Conservation (phyloP, 2,329 filamentous ascomycete species). For the Colletotrichum spinosum region DNA sequence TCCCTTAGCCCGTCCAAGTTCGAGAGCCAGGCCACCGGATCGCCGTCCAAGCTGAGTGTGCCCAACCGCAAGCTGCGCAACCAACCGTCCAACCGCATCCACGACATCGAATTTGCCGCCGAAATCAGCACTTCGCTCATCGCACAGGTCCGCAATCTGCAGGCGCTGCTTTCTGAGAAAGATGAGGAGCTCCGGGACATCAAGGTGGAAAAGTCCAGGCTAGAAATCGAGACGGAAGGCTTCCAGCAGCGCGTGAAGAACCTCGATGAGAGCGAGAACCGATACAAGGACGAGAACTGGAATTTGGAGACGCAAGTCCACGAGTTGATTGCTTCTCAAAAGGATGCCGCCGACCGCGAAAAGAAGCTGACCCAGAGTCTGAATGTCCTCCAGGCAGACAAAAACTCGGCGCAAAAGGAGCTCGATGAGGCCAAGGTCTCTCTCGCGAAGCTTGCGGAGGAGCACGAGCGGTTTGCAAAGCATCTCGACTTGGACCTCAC, state of each 20-base stretch:
- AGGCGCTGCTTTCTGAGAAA: conserved; percentile 85
- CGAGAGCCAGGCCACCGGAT: conserved; percentile 84
- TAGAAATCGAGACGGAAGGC: conserved; percentile 85
- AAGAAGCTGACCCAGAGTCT: conserved; percentile 82
- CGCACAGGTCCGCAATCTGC: conserved; percentile 91
- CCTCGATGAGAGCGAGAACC: conserved; percentile 92
- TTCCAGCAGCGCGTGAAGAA: conserved; percentile 83
- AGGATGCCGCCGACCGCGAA: conserved; percentile 84
- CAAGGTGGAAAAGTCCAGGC: conserved; percentile 78
- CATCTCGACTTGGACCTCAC: conserved; percentile 91
- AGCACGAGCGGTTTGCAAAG: conserved; percentile 81
- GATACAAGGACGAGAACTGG: conserved; percentile 99
- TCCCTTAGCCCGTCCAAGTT: conserved; percentile 82
- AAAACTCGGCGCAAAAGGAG: conserved; percentile 82
- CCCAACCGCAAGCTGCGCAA: conserved; percentile 91
- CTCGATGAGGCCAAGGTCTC: conserved; percentile 88
- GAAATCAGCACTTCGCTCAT: conserved; percentile 96
- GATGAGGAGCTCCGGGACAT: conserved; percentile 85
- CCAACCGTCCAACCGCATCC: conserved; percentile 86
- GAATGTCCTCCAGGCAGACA: conserved; percentile 77
- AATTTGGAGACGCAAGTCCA: conserved; percentile 93
- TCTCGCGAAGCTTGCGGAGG: conserved; percentile 83
- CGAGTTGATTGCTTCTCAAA: conserved; percentile 79
- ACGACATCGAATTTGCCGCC: conserved; percentile 98
- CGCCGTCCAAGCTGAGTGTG: conserved; percentile 88